Evolutionary conservation across 768 basidiomycete species (phyloP), one percentile per base, ranked within the genome.

Genomic region (Suillus clintonianus): DNA sequence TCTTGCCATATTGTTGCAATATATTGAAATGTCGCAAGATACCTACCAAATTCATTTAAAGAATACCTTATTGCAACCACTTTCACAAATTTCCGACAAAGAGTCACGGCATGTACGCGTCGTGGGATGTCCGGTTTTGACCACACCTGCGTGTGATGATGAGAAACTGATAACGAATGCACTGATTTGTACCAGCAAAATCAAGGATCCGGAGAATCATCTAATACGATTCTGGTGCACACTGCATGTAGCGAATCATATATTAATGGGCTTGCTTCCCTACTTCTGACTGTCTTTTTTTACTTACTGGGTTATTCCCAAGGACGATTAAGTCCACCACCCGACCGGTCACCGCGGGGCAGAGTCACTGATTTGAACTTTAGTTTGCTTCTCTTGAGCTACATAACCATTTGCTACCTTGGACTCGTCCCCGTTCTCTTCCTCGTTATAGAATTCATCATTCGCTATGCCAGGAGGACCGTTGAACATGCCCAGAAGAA

Each of bases 401-500:
- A n/a, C 55, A 57, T 19, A 41, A 57, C 10, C 56, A 11, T 13
- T 27, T 27, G 17, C 24, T 19, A 57, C 56, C 17, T 36, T 36
- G 14, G n/a, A 41, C 24, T 57, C 56, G 24, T 24, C 5, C 37
- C 24, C 10, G 24, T 15, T 30, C 43, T 22, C 36, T 11, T 8
- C 51, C 11, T 41, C 47, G 7, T 34, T n/a, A 24, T 19, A 57
- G 56, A 17, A 41, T 27, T 11, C 39, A 4, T 11, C 24, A 11
- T 39, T 61, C 59, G n/a, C 41, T 7, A 69, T 74, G 66, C 51
- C 59, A 3, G n/a, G 64, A 47, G 65, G 51, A n/a, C 43, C 64
- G 15, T 19, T 61, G 6, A 62, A 61, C 5, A 62, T 32, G 7
- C 41, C 57, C 14, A 61, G 63, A 37, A 47, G 69, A 11, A 32